phyloP scores from a whole-genome alignment of 2,329 filamentous ascomycete genomes.

The Zymoseptoria passerinii region DNA sequence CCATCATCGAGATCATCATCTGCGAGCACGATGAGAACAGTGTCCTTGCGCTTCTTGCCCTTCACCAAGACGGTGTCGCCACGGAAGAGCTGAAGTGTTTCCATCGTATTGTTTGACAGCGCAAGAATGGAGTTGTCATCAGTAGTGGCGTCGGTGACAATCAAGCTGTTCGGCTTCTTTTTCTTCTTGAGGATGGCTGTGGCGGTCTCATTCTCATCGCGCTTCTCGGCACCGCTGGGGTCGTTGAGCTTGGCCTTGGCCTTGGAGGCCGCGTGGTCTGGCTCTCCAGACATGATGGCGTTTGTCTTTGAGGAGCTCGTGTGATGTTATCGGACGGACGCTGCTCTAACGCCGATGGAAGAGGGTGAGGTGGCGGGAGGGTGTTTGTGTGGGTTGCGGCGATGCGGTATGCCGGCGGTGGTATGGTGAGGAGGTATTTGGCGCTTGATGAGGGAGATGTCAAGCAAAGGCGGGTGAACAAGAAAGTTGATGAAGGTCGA shows the following conservation, averaged over 20 bases:
- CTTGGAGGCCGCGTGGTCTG: conserved; percentile 37
- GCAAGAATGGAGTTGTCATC: conserved; percentile 99
- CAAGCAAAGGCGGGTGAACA: background rate
- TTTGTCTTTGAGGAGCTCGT: conserved; percentile 2
- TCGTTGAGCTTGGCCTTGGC: conserved; percentile 40
- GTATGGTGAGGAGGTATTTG: background rate
- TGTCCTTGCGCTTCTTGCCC: conserved; percentile 99
- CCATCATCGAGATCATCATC: conserved; percentile 98
- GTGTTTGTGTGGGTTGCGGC: conserved; percentile 1
- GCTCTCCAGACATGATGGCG: conserved; percentile 42
- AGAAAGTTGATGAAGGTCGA: background rate
- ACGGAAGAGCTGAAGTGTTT: conserved; percentile 94
- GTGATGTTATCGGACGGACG: conserved; percentile 10
- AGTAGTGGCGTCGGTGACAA: conserved; percentile 96
- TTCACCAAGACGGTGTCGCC: conserved; percentile 96
- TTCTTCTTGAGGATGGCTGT: conserved; percentile 99
- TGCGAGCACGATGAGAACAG: conserved; percentile 90
- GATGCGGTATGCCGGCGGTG: background rate
- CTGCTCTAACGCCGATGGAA: conserved; percentile 3
- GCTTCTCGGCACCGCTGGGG: conserved; percentile 29
- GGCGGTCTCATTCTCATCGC: conserved; percentile 76
- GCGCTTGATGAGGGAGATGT: background rate
- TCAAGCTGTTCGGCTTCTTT: conserved; percentile 99
- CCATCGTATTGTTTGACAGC: conserved; percentile 98
- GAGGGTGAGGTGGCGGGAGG: conserved; percentile 2